Conservation (phyloP, 306 rosid species). For the Inga laurina region DNA sequence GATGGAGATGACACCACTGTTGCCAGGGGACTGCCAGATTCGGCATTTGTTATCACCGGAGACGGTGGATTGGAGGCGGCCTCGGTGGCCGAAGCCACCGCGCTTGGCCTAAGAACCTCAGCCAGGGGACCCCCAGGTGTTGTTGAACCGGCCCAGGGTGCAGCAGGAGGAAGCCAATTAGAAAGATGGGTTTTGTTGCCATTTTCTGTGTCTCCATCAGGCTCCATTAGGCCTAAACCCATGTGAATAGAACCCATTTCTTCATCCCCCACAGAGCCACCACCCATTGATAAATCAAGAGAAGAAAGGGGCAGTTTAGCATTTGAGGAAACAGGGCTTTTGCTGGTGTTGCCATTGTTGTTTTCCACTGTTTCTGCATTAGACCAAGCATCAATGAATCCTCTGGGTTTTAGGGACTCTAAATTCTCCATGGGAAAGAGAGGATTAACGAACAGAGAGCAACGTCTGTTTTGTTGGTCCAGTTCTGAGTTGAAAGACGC, state of each 20-base stretch:
- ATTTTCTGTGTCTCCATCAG: constrained; percentile 30
- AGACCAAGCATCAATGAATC: constrained; percentile 80
- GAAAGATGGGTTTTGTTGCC: constrained; percentile 34
- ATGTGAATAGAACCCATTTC: constrained; percentile 45
- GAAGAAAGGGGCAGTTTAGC: constrained; percentile 57
- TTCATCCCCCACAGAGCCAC: constrained; percentile 35
- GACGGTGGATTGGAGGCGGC: constrained; percentile 49
- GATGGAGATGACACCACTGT: constrained; percentile 64
- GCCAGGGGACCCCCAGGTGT: constrained; percentile 76
- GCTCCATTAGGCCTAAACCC: constrained; percentile 48
- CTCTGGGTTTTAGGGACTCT: constrained; percentile 48
- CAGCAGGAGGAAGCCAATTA: constrained; percentile 53
- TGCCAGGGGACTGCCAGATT: constrained; percentile 44
- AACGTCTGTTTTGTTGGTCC: constrained; percentile 39
- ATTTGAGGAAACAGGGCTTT: constrained; percentile 38
- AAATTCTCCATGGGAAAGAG: constrained; percentile 38
- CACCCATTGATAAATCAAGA: constrained; percentile 72
- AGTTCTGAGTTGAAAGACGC: constrained; percentile 37
- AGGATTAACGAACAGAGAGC: constrained; percentile 42
- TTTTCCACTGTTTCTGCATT: constrained; percentile 36
- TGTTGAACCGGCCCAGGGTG: constrained; percentile 50
- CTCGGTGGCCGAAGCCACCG: constrained; percentile 32
- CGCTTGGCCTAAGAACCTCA: constrained; percentile 72
- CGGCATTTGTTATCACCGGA: constrained; percentile 44
- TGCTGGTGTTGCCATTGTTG: constrained; percentile 31